These are phyloP conservation scores for Populus tremula DNA, from an alignment of 345 rosid species.

Conservation along the genomic window DNA sequence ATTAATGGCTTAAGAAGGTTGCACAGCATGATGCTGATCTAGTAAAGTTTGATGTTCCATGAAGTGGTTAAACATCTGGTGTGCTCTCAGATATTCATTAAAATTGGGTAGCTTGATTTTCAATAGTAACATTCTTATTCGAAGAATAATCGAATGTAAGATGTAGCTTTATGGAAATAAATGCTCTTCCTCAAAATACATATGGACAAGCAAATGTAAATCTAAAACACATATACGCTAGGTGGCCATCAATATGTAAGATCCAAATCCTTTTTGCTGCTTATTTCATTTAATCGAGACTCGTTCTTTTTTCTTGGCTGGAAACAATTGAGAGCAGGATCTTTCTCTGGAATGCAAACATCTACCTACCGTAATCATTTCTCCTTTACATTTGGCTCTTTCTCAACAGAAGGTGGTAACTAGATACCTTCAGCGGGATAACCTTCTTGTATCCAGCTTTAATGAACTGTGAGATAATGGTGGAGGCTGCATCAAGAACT, in stretches of 20 bases:
- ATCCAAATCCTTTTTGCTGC: neutral
- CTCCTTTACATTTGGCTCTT: neutral
- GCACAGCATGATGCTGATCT: neutral
- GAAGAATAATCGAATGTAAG: neutral
- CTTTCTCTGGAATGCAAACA: neutral
- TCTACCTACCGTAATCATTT: neutral
- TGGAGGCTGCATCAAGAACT: constrained; percentile 98
- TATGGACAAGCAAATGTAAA: neutral
- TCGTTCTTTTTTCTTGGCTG: neutral
- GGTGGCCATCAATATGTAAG: neutral
- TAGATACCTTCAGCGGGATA: constrained; percentile 77
- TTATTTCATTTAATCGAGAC: neutral
- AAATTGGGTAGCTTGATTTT: neutral
- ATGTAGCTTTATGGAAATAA: neutral
- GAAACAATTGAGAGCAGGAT: neutral
- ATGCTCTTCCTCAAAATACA: neutral
- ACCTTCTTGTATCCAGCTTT: constrained; percentile 75
- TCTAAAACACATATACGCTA: neutral
- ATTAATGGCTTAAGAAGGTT: neutral
- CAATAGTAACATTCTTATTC: neutral
- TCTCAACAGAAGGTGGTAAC: constrained; percentile 69
- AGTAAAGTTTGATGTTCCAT: neutral
- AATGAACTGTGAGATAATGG: constrained; percentile 71
- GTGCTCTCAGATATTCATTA: neutral
- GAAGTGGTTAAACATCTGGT: neutral